Base-by-base conservation (phyloP, 805 yeast genomes). In the Yarrowia hollandica region DNA sequence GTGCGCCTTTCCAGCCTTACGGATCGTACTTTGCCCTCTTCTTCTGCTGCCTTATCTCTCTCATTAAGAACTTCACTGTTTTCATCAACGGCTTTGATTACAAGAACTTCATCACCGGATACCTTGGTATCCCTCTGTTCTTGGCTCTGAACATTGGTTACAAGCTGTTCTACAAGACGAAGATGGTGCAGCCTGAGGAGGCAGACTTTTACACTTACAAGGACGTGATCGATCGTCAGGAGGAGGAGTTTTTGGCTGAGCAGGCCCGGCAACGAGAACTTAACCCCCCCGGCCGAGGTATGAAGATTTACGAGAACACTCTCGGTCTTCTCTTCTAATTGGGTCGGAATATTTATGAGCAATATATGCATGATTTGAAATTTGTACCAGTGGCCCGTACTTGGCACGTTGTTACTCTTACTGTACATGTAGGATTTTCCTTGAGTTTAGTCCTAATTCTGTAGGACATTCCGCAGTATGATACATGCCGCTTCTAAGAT, bases 51-150 rank as follows among this genome's bases (percentile, higher is more conserved):
- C 59, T 86, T 56, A 75, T 87, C 61, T 77, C 84, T 9, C 65
- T 87, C 46, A 80, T 83, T 69, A 87, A 87, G 72, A 85, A 85
- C 65, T 86, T 85, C 70, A 82, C 89, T 0, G 90, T 82, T 2
- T 87, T 87, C 75, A 74, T 87, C 64, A 82, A 82, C 54, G 62
- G 35, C 74, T 69, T 86, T 69, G 79, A 80, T 63, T 83, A 83
- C 73, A 81, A 82, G 71, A 76, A 76, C 16, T 88, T 88, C 68
- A 84, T 87, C 67, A 85, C 92, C 30, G 90, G 91, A 42, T 86
- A 87, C 72, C 84, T 87, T 66, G 87, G 88, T 26, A 78, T 86
- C 48, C 89, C 89, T 31, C 83, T 85, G 10, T 86, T 78, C 65
- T 35, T 83, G 31, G 73, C 81, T 48, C 74, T 79, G 61, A 79